phyloP scores from a whole-genome alignment of 169 alveolate genomes.

The Plasmodium inui region DNA sequence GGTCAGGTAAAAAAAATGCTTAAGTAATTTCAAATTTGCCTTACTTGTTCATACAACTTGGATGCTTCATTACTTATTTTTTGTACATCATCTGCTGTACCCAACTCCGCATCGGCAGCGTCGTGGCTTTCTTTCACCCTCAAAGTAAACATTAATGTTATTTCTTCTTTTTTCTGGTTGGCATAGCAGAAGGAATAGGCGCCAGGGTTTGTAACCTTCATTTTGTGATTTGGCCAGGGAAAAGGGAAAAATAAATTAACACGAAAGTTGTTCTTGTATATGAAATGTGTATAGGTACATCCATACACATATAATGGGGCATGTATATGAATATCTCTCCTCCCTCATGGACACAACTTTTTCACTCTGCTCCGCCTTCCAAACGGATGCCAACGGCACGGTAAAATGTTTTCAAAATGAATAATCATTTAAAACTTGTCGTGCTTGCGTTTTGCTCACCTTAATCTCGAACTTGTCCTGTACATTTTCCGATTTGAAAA shows the following conservation, averaged over 20 bases:
- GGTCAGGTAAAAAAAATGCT: not conserved
- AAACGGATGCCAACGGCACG: not conserved
- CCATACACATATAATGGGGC: not conserved
- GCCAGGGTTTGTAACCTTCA: constrained; percentile 23
- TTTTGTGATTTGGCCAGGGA: constrained; percentile 24
- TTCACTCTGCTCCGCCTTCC: not conserved
- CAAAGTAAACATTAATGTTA: constrained; percentile 68
- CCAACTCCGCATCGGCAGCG: constrained; percentile 4
- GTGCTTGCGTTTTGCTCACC: constrained; percentile 23
- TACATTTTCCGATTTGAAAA: constrained; percentile 38
- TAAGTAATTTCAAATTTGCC: not conserved
- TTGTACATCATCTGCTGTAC: constrained; percentile 70
- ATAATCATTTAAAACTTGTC: not conserved
- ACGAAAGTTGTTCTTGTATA: not conserved
- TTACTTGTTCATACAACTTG: constrained; percentile 48
- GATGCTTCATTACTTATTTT: constrained; percentile 28
- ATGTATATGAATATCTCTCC: not conserved
- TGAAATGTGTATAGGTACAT: constrained; percentile 13
- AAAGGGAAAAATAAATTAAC: not conserved
- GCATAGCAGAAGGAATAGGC: constrained; percentile 49
- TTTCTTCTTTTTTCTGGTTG: constrained; percentile 24
- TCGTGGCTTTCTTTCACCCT: constrained; percentile 47
- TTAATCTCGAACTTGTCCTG: constrained; percentile 63
- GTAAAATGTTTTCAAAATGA: not conserved
- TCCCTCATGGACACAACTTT: not conserved